Evolutionary conservation across 257 asterid species (phyloP), one percentile per base, ranked within the genome.

Genomic region (Solanum sitiens): DNA sequence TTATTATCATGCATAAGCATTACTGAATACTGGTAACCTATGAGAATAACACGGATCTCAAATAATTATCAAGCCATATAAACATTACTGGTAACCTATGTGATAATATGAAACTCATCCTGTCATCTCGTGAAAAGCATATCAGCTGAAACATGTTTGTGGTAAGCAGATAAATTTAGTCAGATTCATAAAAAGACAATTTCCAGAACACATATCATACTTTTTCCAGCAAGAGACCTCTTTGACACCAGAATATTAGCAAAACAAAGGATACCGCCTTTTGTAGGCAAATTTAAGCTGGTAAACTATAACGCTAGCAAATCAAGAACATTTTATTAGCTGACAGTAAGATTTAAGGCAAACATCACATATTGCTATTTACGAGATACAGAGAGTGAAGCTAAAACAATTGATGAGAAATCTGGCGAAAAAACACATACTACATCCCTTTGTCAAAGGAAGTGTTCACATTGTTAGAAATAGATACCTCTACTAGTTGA

Each of bases 401-500:
- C 42, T 27, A 45, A 45, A 79, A 79, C 16, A 13, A 40, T 42
- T n/a, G 23, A 32, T 44, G 33, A 35, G n/a, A 70, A 77, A 16
- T 80, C 68, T 50, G 27, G 85, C 8, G 39, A 79, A 79, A 79
- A 45, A 45, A 47, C 67, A 15, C 27, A 11, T 16, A 80, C 33
- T 50, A 8, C 70, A 32, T 82, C 44, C 32, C 27, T 50, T 82
- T 30, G 35, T 30, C 30, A 30, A 80, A 80, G 85, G 18, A 21
- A 25, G 85, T 45, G n/a, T 79, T 45, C 85, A 35, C 25, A 79
- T 79, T 1, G 0, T 44, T 79, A 79, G 42, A 79, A 21, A 75
- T 37, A 32, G 11, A 27, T 85, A 95, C 98, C 98, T 95, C 96
- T 80, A 93, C 37, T 79, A 94, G 93, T 44, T 91, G 91, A 88